These are phyloP conservation scores for Zygosaccharomyces pseudobailii DNA, from an alignment of 1,139 yeast species.

Conservation along the genomic window DNA sequence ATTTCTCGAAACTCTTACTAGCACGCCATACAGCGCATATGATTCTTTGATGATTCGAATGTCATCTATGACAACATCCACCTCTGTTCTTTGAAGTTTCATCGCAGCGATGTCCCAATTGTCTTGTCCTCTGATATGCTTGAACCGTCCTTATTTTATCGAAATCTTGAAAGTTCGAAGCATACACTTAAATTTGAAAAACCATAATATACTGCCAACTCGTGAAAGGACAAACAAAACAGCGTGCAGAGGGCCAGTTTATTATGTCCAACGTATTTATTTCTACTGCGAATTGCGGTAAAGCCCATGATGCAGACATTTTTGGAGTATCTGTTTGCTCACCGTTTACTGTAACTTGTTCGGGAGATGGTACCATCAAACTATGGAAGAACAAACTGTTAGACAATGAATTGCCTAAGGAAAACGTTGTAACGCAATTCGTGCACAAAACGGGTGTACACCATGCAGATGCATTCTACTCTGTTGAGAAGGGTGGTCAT, in stretches of 20 bases:
- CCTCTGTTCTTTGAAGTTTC: constrained; percentile 11
- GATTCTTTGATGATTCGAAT: constrained; percentile 19
- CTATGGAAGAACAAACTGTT: constrained; percentile 67
- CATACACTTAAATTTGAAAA: neutral
- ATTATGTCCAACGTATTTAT: constrained; percentile 57
- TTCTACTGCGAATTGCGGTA: constrained; percentile 57
- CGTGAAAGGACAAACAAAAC: neutral
- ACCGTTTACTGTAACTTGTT: constrained; percentile 73
- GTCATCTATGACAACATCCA: constrained; percentile 21
- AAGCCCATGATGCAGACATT: constrained; percentile 76
- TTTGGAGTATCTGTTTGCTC: constrained; percentile 58
- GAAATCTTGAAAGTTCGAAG: neutral
- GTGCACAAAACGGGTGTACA: constrained; percentile 68
- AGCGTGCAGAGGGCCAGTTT: neutral
- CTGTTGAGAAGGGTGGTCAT: constrained; percentile 39
- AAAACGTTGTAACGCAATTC: constrained; percentile 38
- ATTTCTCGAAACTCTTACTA: constrained; percentile 12
- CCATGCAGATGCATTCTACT: constrained; percentile 59
- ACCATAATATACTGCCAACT: neutral
- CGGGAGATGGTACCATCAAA: constrained; percentile 77
- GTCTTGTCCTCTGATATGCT: neutral
- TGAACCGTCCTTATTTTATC: neutral
- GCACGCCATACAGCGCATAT: constrained; percentile 23
- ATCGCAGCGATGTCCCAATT: neutral
- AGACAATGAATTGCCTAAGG: constrained; percentile 47